Conservation (phyloP, 2,329 filamentous ascomycete species). For the Dothidotthia symphoricarpi region DNA sequence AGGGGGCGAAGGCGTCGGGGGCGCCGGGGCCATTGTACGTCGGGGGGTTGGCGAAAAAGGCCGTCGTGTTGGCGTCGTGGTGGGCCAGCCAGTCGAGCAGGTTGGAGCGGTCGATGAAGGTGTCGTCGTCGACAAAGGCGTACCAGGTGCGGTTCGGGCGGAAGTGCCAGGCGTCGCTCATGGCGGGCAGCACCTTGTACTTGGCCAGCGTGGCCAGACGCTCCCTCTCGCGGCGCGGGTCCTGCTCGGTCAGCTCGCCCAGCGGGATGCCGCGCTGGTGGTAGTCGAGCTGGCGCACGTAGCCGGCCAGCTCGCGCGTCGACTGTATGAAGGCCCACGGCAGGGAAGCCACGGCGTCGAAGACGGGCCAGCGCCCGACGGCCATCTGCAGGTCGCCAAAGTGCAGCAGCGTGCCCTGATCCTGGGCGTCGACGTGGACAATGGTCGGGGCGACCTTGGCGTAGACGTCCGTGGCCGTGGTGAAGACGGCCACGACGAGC, state of each 20-base stretch:
- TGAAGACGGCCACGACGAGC: constrained; percentile 56
- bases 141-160: constrained; percentile 56
- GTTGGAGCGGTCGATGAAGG: constrained; percentile 56
- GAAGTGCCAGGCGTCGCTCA: constrained; percentile 37
- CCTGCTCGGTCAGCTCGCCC: constrained; percentile 17
- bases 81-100: constrained; percentile 54
- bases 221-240: constrained; percentile 21
- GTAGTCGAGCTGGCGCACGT: constrained; percentile 33
- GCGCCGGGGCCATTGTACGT: constrained; percentile 34
- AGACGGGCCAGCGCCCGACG: constrained; percentile 34
- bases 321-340: constrained; percentile 25
- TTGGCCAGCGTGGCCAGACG: constrained; percentile 32
- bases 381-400: constrained; percentile 42
- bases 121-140: constrained; percentile 60
- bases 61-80: constrained; percentile 49
- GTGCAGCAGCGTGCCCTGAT: constrained; percentile 39
- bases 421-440: constrained; percentile 23
- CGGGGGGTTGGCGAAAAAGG: constrained; percentile 52
- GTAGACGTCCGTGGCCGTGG: constrained; percentile 56
- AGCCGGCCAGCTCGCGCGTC: constrained; percentile 40
- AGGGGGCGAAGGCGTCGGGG: constrained; percentile 39
- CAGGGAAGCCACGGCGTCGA: constrained; percentile 40
- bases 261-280: constrained; percentile 32
- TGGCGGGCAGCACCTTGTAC: constrained; percentile 42
- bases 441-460: constrained; percentile 51